Evolutionary conservation across 176 grass and related monocot species (phyloP).

Genomic region (Oryza officinalis): DNA sequence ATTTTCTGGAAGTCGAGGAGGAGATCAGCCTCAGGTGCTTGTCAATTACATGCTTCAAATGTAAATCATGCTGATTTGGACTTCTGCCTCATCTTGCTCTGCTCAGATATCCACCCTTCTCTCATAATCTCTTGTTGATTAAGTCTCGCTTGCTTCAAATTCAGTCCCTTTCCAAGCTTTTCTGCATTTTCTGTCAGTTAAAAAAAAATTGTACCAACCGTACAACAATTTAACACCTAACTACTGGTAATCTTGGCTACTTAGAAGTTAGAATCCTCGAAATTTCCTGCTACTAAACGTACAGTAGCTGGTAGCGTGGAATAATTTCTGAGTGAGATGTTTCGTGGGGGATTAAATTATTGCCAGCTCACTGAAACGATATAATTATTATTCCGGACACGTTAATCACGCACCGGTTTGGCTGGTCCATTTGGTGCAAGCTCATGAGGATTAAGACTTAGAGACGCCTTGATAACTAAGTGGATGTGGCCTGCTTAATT

Average conservation of each 20-base stretch:
- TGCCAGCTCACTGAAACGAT: conserved; percentile 12
- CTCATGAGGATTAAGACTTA: conserved; percentile 8
- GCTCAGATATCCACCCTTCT: not conserved
- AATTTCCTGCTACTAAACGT: not conserved
- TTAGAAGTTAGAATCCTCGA: not conserved
- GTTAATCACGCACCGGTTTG: conserved; percentile 20
- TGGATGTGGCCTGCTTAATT: not conserved
- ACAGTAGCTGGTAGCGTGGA: conserved; percentile 1
- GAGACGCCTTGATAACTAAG: not conserved
- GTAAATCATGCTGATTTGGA: not conserved
- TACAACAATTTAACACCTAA: not conserved
- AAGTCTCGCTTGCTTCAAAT: not conserved
- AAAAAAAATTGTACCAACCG: not conserved
- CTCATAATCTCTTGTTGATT: not conserved
- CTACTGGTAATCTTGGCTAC: not conserved
- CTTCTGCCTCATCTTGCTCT: not conserved
- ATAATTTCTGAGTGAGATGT: conserved; percentile 31
- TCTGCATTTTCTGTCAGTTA: not conserved
- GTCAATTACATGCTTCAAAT: not conserved
- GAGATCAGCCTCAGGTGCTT: conserved; percentile 73
- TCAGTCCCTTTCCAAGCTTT: not conserved
- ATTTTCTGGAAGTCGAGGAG: conserved; percentile 91
- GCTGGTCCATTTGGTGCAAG: conserved; percentile 15
- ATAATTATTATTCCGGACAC: conserved; percentile 17
- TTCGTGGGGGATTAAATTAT: conserved; percentile 19